Conservation (phyloP, 768 basidiomycete genomes). For the Sporobolomyces pararoseus region DNA sequence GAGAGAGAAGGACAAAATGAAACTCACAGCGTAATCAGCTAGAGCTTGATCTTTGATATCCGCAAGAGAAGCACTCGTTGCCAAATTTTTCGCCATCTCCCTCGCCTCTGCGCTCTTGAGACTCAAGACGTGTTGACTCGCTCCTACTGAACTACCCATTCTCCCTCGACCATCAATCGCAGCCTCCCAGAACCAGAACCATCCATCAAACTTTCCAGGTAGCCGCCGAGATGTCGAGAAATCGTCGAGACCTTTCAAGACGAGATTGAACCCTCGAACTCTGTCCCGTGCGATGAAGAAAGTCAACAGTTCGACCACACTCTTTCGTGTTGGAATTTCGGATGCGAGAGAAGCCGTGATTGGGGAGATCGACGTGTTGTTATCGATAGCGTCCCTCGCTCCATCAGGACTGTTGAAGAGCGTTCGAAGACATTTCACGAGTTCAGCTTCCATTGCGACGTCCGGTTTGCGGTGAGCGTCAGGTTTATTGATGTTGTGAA, state of each 20-base stretch:
- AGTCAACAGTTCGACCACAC: slow-evolving; percentile 71
- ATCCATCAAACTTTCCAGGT: slow-evolving; percentile 64
- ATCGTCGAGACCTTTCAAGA: slow-evolving; percentile 67
- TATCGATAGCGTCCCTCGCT: slow-evolving; percentile 67
- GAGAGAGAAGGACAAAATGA: not conserved
- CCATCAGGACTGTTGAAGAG: slow-evolving; percentile 68
- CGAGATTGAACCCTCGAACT: slow-evolving; percentile 61
- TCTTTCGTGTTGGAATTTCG: slow-evolving; percentile 69
- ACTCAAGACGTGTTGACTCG: slow-evolving; percentile 82
- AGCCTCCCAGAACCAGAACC: slow-evolving; percentile 77
- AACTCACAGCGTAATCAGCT: slow-evolving; percentile 73
- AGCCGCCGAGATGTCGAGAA: slow-evolving; percentile 52
- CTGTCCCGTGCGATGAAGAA: slow-evolving; percentile 65
- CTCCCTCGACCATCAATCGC: slow-evolving; percentile 77
- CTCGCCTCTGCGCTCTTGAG: slow-evolving; percentile 34
- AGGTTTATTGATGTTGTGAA: slow-evolving; percentile 64
- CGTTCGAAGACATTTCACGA: slow-evolving; percentile 77
- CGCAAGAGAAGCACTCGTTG: slow-evolving; percentile 18
- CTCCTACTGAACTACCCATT: slow-evolving; percentile 93
- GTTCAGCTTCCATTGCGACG: slow-evolving; percentile 72
- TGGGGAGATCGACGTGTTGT: slow-evolving; percentile 69
- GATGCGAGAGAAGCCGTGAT: slow-evolving; percentile 78
- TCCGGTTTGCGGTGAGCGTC: slow-evolving; percentile 55
- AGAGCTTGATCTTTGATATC: slow-evolving; percentile 37
- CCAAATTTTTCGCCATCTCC: slow-evolving; percentile 28